Conservation (phyloP, 345 rosid species). For the Streptanthus diversifolius region DNA sequence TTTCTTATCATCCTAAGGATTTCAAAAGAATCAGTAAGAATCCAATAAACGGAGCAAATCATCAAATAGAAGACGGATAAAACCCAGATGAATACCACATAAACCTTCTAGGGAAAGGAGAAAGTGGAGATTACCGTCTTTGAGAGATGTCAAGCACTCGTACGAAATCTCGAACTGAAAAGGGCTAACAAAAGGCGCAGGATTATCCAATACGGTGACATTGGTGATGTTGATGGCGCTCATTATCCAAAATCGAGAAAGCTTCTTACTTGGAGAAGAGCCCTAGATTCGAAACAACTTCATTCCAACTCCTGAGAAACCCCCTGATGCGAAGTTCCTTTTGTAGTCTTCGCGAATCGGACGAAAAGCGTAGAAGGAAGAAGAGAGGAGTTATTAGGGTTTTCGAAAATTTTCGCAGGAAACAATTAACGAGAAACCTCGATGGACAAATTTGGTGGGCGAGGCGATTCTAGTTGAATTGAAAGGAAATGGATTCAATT, state of each 20-base stretch:
- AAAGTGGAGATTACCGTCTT: slow-evolving; percentile 60
- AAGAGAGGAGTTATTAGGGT: neutral
- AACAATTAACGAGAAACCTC: neutral
- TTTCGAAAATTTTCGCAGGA: neutral
- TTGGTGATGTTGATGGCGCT: slow-evolving; percentile 92
- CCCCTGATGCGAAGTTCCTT: neutral
- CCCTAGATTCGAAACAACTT: slow-evolving; percentile 28
- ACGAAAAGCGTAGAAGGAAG: neutral
- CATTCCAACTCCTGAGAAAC: slow-evolving; percentile 23
- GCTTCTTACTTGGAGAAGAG: neutral
- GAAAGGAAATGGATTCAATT: neutral
- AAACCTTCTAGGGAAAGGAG: neutral
- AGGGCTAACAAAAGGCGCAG: slow-evolving; percentile 78
- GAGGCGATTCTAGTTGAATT: neutral
- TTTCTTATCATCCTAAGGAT: neutral
- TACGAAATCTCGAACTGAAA: slow-evolving; percentile 98
- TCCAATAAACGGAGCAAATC: neutral
- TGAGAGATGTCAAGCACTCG: slow-evolving; percentile 91
- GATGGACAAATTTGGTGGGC: neutral
- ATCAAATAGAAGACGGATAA: too few species aligned
- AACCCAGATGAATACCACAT: neutral
- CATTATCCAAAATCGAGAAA: slow-evolving; percentile 38
- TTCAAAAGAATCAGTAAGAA: neutral
- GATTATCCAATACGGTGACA: slow-evolving; percentile 86
- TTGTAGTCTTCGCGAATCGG: neutral